Percentiles rank a stretch among this genome's conserved stretches.
Conservation (phyloP, 495 filamentous ascomycete genomes). For the Talaromyces wortmannii region DNA sequence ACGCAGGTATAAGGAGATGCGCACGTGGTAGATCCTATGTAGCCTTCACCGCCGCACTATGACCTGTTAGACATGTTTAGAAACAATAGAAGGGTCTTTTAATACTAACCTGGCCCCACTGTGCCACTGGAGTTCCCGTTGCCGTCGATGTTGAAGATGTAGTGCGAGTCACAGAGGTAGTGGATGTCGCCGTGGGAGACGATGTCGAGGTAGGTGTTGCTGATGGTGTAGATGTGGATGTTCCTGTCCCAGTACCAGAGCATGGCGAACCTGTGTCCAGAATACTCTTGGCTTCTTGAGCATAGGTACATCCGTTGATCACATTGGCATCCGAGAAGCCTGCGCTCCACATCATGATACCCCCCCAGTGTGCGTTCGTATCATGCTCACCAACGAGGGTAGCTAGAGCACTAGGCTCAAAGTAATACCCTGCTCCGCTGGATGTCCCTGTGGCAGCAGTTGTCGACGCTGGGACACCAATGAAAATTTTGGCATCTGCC, state of each 20-base stretch:
- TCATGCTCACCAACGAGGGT: slow-evolving; percentile 21
- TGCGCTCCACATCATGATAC: slow-evolving; percentile 51
- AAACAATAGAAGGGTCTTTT: background rate
- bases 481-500: slow-evolving; percentile 35
- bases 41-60: slow-evolving; percentile 4
- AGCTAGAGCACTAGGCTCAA: slow-evolving; percentile 28
- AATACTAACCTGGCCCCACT: slow-evolving; percentile 5
- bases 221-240: background rate
- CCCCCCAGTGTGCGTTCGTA: slow-evolving; percentile 35
- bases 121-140: slow-evolving; percentile 3
- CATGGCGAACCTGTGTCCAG: slow-evolving; percentile 10
- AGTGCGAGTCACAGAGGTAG: background rate
- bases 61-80: background rate
- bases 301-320: slow-evolving; percentile 33
- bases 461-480: slow-evolving; percentile 38
- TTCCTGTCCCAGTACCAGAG: background rate
- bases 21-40: slow-evolving; percentile 4
- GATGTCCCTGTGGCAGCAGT: slow-evolving; percentile 30
- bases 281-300: slow-evolving; percentile 27
- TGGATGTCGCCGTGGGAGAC: background rate
- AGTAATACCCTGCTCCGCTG: slow-evolving; percentile 35
- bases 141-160: background rate
- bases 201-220: background rate
- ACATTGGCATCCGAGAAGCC: slow-evolving; percentile 35
- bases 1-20: slow-evolving; percentile 4